Evolutionary conservation across 1,284 basidiomycete genomes (phyloP).

Genomic region (Trichosporon faecale): DNA sequence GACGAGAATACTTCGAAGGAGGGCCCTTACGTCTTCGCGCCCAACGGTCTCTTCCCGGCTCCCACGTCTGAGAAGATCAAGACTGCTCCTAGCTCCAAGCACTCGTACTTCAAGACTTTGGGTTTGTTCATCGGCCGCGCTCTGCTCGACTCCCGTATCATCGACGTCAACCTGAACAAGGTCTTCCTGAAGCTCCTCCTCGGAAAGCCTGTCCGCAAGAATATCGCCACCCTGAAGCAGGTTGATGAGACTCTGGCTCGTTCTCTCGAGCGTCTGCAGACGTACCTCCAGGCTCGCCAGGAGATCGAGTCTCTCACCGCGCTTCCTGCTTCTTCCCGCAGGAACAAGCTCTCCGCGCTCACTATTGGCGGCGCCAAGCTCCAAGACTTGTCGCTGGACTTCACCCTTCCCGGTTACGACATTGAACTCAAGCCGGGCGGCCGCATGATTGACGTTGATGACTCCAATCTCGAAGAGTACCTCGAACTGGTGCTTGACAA

Average conservation of each 20-base stretch:
- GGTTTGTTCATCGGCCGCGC: slow-evolving; percentile 98
- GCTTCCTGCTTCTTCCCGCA: slow-evolving; percentile 43
- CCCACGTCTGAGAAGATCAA: slow-evolving; percentile 52
- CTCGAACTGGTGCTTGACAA: slow-evolving; percentile 73
- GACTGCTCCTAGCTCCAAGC: slow-evolving; percentile 39
- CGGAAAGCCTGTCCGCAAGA: slow-evolving; percentile 76
- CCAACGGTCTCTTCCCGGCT: slow-evolving; percentile 81
- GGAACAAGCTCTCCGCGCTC: slow-evolving; percentile 47
- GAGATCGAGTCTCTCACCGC: slow-evolving; percentile 50
- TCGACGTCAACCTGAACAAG: slow-evolving; percentile 91
- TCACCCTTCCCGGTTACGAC: slow-evolving; percentile 92
- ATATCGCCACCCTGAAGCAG: slow-evolving; percentile 72
- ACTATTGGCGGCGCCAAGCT: slow-evolving; percentile 61
- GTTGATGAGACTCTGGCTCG: slow-evolving; percentile 81
- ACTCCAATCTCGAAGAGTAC: slow-evolving; percentile 84
- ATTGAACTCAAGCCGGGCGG: slow-evolving; percentile 85
- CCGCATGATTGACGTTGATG: slow-evolving; percentile 71
- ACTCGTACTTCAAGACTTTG: slow-evolving; percentile 80
- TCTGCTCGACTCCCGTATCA: slow-evolving; percentile 93
- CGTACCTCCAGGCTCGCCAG: slow-evolving; percentile 52
- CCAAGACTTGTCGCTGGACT: slow-evolving; percentile 87
- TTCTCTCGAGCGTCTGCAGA: slow-evolving; percentile 76
- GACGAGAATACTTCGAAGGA: slow-evolving; percentile 68
- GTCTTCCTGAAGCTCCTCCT: slow-evolving; percentile 85
- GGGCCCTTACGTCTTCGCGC: slow-evolving; percentile 72